These are phyloP conservation scores for Ganoderma lingzhi DNA, from an alignment of 1,284 basidiomycete genomes.

Conservation along the genomic window DNA sequence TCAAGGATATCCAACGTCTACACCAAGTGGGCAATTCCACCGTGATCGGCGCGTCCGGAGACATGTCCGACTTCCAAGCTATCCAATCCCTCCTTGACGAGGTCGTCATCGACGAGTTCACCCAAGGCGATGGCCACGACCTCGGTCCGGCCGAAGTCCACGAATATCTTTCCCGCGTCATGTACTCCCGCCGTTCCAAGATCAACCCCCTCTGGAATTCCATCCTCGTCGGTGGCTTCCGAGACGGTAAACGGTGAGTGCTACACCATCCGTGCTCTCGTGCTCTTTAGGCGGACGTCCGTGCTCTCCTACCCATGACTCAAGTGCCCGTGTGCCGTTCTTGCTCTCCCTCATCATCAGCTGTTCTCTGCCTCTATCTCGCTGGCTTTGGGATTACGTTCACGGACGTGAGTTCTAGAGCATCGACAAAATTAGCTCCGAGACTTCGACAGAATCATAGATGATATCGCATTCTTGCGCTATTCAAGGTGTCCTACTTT, in stretches of 20 bases:
- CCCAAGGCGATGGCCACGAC: constrained; percentile 83
- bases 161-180: constrained; percentile 90
- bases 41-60: constrained; percentile 91
- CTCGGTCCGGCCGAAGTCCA: constrained; percentile 93
- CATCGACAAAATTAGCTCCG: neutral
- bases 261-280: neutral
- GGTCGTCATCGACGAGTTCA: constrained; percentile 82
- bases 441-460: neutral
- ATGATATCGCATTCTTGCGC: neutral
- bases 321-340: constrained; percentile 5
- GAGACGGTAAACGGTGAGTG: constrained; percentile 77
- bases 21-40: constrained; percentile 87
- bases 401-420: neutral
- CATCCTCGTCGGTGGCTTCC: constrained; percentile 91
- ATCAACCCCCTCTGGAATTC: constrained; percentile 98
- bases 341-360: neutral
- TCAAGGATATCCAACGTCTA: constrained; percentile 94
- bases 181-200: constrained; percentile 91
- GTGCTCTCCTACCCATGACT: neutral
- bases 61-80: constrained; percentile 99
- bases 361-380: neutral
- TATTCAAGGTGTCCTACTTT: neutral
- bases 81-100: constrained; percentile 83
- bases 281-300: neutral
- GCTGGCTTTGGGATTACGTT: neutral